Evolutionary conservation across 306 rosid genomes (phyloP), one percentile per base, ranked within the genome.

Genomic region (Trichosanthes cucumerina): DNA sequence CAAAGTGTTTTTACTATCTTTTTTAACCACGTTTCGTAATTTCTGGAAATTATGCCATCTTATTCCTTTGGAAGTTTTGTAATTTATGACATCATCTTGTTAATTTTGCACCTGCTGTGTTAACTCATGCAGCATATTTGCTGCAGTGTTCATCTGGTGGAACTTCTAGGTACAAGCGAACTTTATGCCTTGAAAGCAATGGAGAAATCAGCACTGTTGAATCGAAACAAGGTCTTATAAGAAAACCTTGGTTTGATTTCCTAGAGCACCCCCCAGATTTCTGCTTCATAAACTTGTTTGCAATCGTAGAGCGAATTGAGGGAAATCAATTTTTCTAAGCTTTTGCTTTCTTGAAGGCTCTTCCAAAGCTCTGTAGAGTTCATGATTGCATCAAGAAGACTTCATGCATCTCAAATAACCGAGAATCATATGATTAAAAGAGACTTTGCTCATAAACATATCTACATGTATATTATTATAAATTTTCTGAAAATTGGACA

Each of bases 181-280:
- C 85, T 91, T 71, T 95, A 84, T 86, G 99, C 99, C 79, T 89
- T 95, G 97, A 95, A 95, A 89, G 99, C 98, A 82, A 95, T 95
- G 98, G 99, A 95, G 81, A 95, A 95, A 83, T 86, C 97, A 66
- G 73, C 82, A 75, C 88, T 95, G 89, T 78, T 92, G 77, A 91
- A 90, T 84, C 97, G 99, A 44, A 95, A 95, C 88, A 95, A 95
- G 99, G 99, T 95, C 58, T 74, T 36, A 79, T 34, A 66, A 69
- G 19, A 79, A 24, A 68, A 8, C 77, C 41, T 38, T 15, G 41
- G 43, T 36, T 79, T 79, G 50, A 39, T 49, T 75, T 39, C 13
- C 36, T 77, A 38, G 53, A 34, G 23, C n/a, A n/a, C 24, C 54
- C 24, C 23, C 24, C 52, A 76, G 34, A 57, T 76, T 57, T 58